Conservation (phyloP, 164 flowering plant genomes). For the Vitis labrusca region DNA sequence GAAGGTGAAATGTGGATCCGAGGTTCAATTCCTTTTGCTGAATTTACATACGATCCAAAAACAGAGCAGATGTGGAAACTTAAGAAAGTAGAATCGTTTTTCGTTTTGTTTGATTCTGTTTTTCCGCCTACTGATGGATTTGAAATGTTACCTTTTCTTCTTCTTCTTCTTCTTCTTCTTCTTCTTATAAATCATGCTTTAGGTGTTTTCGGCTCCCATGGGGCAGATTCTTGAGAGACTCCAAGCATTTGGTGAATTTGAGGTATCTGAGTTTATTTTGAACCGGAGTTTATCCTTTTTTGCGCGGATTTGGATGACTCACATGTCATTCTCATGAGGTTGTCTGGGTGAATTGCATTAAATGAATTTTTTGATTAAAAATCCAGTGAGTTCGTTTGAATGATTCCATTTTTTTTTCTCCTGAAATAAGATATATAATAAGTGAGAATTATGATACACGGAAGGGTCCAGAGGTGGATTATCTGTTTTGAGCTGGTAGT, state of each 20-base stretch:
- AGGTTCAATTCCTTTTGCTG: constrained; percentile 54
- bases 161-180: constrained; percentile 7
- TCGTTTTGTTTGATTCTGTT: background rate
- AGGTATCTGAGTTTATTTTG: constrained; percentile 40
- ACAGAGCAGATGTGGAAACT: background rate
- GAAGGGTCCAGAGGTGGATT: background rate
- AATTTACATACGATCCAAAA: background rate
- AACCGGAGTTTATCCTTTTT: background rate
- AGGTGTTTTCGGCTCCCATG: constrained; percentile 91
- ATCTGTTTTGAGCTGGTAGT: background rate
- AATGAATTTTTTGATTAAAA: too few relatives aligned
- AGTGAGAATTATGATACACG: too few relatives aligned
- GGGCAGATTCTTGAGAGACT: constrained; percentile 53
- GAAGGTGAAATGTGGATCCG: constrained; percentile 96
- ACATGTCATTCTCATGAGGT: too few relatives aligned
- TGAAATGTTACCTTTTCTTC: background rate
- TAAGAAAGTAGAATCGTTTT: background rate
- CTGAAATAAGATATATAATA: too few relatives aligned
- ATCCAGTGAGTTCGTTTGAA: too few relatives aligned
- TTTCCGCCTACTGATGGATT: too few relatives aligned
- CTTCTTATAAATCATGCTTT: background rate
- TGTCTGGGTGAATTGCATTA: too few relatives aligned
- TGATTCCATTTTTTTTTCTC: too few relatives aligned
- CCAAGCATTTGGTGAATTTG: constrained; percentile 90
- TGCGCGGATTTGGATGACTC: background rate